Conservation (phyloP, 2,329 filamentous ascomycete species). For the Mariannaea sp. region DNA sequence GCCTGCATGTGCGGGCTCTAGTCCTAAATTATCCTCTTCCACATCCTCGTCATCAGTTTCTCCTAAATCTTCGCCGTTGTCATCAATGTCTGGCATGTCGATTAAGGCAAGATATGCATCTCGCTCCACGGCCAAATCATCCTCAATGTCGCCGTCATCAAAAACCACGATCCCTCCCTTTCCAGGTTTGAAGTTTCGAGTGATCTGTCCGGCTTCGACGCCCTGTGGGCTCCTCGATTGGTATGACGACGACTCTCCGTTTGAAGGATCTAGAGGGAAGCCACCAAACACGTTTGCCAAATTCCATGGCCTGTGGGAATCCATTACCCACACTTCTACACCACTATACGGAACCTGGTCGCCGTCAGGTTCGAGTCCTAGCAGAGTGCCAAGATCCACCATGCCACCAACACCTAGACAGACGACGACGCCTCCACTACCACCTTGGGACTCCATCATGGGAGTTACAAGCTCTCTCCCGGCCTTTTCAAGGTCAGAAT, state of each 20-base stretch:
- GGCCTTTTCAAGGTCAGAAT: slow-evolving; percentile 82
- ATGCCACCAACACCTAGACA: slow-evolving; percentile 92
- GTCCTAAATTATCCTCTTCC: slow-evolving; percentile 44
- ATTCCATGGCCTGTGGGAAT: slow-evolving; percentile 93
- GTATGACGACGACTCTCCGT: slow-evolving; percentile 52
- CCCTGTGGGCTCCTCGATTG: slow-evolving; percentile 63
- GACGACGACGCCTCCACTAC: slow-evolving; percentile 85
- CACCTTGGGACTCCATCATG: slow-evolving; percentile 84
- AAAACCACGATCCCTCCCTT: slow-evolving; percentile 91
- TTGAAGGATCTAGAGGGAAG: slow-evolving; percentile 58
- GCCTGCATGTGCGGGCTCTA: slow-evolving; percentile 51
- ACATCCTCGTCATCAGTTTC: slow-evolving; percentile 63
- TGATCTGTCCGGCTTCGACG: slow-evolving; percentile 74
- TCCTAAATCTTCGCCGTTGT: slow-evolving; percentile 68
- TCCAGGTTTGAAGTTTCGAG: slow-evolving; percentile 73
- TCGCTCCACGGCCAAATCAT: slow-evolving; percentile 73
- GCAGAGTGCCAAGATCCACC: slow-evolving; percentile 79
- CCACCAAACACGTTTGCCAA: slow-evolving; percentile 90
- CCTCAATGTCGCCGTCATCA: slow-evolving; percentile 93
- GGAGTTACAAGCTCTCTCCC: slow-evolving; percentile 80
- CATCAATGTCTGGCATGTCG: slow-evolving; percentile 89
- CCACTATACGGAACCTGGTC: slow-evolving; percentile 73
- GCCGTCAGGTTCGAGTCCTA: slow-evolving; percentile 70
- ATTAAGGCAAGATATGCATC: slow-evolving; percentile 84
- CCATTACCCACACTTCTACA: slow-evolving; percentile 95